phyloP scores from a whole-genome alignment of 495 filamentous ascomycete genomes.

The Xylaria cubensis region DNA sequence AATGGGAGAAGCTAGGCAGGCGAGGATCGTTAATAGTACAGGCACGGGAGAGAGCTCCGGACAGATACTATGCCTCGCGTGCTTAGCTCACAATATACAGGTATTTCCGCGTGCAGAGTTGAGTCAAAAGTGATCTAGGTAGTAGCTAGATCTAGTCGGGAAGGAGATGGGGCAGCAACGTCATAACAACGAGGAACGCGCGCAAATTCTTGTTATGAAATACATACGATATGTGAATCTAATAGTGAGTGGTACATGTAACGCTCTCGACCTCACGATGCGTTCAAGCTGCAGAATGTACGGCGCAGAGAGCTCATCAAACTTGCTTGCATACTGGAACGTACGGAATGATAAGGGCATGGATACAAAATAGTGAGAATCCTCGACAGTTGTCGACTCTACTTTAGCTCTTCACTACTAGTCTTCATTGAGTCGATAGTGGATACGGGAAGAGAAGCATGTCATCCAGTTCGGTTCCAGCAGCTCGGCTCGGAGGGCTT shows the following conservation, averaged over 20 bases:
- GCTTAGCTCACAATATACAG: neutral
- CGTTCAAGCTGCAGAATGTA: neutral
- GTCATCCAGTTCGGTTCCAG: neutral
- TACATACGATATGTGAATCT: neutral
- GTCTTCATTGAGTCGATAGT: neutral
- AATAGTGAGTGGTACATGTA: constrained; percentile 2
- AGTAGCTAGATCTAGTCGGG: neutral
- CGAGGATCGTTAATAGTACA: neutral
- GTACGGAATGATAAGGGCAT: neutral
- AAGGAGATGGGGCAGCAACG: constrained; percentile 18
- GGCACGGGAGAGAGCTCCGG: neutral
- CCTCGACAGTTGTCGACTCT: neutral
- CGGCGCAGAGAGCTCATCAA: neutral
- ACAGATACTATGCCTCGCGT: neutral
- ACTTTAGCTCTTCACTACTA: neutral
- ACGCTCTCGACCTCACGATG: constrained; percentile 1
- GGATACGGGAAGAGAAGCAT: neutral
- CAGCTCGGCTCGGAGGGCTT: neutral
- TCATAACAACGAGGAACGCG: constrained; percentile 12
- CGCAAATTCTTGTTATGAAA: constrained; percentile 2
- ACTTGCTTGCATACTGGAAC: neutral
- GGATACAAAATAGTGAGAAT: neutral
- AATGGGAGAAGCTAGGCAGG: neutral
- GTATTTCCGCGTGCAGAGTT: neutral
- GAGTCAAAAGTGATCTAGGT: neutral